Base-by-base conservation (phyloP, 306 rosid genomes). In the Gillenia trifoliata region DNA sequence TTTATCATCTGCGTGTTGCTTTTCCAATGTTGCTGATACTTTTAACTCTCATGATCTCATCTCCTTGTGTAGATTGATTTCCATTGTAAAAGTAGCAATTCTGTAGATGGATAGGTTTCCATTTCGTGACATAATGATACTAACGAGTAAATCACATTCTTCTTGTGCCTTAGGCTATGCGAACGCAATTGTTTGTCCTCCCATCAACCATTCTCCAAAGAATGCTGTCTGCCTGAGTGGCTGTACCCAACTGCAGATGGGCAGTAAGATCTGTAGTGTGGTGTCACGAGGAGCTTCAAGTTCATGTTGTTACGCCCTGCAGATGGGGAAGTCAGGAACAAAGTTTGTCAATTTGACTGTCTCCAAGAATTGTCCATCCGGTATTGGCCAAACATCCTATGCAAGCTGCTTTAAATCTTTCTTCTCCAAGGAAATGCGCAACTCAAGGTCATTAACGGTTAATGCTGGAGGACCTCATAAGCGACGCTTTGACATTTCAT, bases 231-330 rank as follows among this genome's bases (percentile, higher is more conserved):
- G 79, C 77, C 38, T 81, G 79, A 91, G 78, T 74, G 83, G 88
- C 60, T 75, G 79, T 74, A 62, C 76, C 61, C 84, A 68, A 70
- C 73, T 86, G 72, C 83, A 84, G 73, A 73, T 90, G 85, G 88
- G 96, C 74, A 85, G 96, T 83, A 90, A 81, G 64, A 72, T 80
- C 76, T 77, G 84, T 68, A 68, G 86, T 73, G 85, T 87, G 76
- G 75, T 82, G 54, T 86, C 88, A 74, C 77, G 31, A 50, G 87
- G 87, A 78, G 77, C 75, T 80, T 72, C 88, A 28, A 57, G 75
- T 69, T 83, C 89, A 43, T 70, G 75, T 68, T 84, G 85, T 81
- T 81, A 85, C 59, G 64, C 63, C 61, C 72, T 82, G 76, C 56
- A 64, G 62, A 54, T 83, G 1, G 77, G 81, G 63, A 49, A 74